Base-by-base conservation (phyloP, 2,329 filamentous ascomycete species). In the Tolypocladium capitatum region DNA sequence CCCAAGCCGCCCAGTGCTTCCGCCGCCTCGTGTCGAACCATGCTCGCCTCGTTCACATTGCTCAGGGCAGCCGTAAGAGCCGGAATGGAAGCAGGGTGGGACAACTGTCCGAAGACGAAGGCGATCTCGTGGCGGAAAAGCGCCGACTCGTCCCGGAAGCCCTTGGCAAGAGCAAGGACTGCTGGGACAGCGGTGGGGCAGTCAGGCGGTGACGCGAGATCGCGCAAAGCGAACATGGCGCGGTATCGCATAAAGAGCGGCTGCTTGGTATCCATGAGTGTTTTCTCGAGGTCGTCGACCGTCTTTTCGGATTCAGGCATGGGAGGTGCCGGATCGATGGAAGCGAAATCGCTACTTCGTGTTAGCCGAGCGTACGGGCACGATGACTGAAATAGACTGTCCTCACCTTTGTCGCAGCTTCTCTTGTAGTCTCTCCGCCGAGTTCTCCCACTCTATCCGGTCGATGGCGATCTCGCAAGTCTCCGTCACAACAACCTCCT, bases 111-210 rank as follows among this genome's bases (percentile, higher is more conserved):
- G 57, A 98, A 98, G 14, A 98, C 92, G 63, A 98, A 98, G 14
- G 92, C 92, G 55, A 98, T 89, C 64, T 98, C 92, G 69, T 98
- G 92, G 55, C 92, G 83, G 76, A 98, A 97, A 8, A 98, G 80
- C 5, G 90, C 90, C 44, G 90, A 96, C 18, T 81, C 74, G 63
- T 98, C 92, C 31, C 74, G 73, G 57, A 98, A 82, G 16, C 92
- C 92, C 61, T 82, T 83, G 42, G 92, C 88, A 43, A 98, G 78
- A 11, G 90, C 86, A 41, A 84, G 76, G 46, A 98, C 78, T 18
- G 92, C 91, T n/a, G 86, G 84, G 16, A 88, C 78, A 7, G 91
- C 90, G 2, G 90, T 95, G 2, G 89, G 86, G 40, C 94, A 81
- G 61, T 94, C 85, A 10, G 91, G 90, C 16, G 92, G 92, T 4